These are phyloP conservation scores for Diophrys appendiculata DNA, from an alignment of 73 alveolate genomes.

Conservation along the genomic window DNA sequence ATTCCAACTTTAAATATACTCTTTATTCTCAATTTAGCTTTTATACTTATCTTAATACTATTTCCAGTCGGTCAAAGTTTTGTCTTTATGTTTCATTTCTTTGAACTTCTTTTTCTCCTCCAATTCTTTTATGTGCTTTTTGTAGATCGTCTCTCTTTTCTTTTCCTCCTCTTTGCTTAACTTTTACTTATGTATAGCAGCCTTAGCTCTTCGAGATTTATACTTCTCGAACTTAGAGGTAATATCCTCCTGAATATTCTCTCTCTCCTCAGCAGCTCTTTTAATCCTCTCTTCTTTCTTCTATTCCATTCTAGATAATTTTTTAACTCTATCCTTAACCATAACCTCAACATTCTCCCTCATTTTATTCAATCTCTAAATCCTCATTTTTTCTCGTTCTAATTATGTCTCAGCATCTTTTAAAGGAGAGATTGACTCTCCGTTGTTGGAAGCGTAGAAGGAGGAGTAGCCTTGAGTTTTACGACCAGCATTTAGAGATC, in stretches of 20 bases:
- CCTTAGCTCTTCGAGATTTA: not conserved
- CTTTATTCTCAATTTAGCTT: not conserved
- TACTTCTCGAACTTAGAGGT: not conserved
- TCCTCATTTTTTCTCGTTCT: not conserved
- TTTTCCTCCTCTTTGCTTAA: not conserved
- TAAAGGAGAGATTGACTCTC: not conserved
- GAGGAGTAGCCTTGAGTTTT: not conserved
- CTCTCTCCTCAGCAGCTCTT: not conserved
- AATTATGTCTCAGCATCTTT: not conserved
- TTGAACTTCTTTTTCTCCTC: not conserved
- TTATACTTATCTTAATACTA: not conserved
- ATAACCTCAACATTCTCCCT: not conserved
- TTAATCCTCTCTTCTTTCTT: not conserved
- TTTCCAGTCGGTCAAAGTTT: not conserved
- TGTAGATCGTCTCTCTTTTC: not conserved
- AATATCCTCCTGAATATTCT: not conserved
- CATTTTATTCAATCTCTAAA: not conserved
- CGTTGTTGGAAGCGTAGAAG: not conserved
- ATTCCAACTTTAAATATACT: not conserved
- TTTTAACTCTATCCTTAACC: not conserved
- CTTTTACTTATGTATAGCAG: not conserved
- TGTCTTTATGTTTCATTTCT: not conserved
- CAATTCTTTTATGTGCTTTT: not conserved
- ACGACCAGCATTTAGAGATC: not conserved
- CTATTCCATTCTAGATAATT: not conserved